These are phyloP conservation scores for Cladosporium sp. DNA, from an alignment of 2,329 filamentous ascomycete species.

Conservation along the genomic window DNA sequence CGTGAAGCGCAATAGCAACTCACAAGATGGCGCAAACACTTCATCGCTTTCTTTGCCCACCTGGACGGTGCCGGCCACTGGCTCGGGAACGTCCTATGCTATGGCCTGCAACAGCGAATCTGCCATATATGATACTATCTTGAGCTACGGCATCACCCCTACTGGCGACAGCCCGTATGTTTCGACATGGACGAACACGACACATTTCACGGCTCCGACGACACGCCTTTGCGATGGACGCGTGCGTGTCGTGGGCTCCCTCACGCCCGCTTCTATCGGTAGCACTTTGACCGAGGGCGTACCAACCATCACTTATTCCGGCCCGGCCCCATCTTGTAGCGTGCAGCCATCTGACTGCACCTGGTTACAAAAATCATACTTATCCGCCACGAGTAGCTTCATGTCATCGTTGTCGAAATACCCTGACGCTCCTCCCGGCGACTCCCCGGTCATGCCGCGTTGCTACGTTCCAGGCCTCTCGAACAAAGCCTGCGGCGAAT, in stretches of 20 bases:
- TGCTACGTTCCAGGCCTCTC: slow-evolving; percentile 1
- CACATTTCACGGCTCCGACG: background rate
- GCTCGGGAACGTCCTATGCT: slow-evolving; percentile 5
- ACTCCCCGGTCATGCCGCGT: background rate
- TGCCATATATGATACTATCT: slow-evolving; percentile 2
- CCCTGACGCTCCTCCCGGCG: slow-evolving; percentile 3
- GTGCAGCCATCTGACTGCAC: slow-evolving; percentile 3
- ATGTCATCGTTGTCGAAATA: background rate
- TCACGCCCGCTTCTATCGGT: background rate
- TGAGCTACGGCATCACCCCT: slow-evolving; percentile 7
- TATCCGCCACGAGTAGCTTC: background rate
- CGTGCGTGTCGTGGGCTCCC: slow-evolving; percentile 2
- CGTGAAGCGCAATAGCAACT: slow-evolving; percentile 20
- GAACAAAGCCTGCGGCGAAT: slow-evolving; percentile 3
- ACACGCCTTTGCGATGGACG: slow-evolving; percentile 8
- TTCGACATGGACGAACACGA: background rate
- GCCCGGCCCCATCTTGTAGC: slow-evolving; percentile 7
- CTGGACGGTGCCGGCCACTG: slow-evolving; percentile 8
- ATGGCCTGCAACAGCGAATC: background rate
- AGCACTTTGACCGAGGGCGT: background rate
- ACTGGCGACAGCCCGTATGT: background rate
- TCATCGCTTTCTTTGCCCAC: background rate
- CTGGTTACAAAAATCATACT: slow-evolving; percentile 2
- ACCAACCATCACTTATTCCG: slow-evolving; percentile 3
- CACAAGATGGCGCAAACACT: background rate